phyloP scores from a whole-genome alignment of 768 basidiomycete species.

The Russula abietina region DNA sequence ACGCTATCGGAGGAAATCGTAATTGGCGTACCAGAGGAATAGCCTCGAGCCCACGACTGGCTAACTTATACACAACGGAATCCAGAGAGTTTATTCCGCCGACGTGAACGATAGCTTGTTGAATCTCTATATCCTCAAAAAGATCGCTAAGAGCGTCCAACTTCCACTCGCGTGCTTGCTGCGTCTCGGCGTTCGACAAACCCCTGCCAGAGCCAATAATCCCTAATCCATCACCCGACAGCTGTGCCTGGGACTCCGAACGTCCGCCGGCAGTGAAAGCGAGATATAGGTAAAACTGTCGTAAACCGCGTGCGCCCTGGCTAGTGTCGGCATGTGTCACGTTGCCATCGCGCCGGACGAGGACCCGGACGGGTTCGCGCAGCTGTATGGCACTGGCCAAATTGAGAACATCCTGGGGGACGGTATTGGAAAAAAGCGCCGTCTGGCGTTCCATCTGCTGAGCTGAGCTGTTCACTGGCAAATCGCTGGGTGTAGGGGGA shows the following conservation, averaged over 20 bases:
- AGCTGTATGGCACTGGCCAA: conserved; percentile 90
- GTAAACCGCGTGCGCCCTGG: conserved; percentile 74
- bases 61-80: conserved; percentile 84
- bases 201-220: conserved; percentile 93
- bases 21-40: conserved; percentile 66
- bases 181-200: conserved; percentile 72
- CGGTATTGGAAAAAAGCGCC: conserved; percentile 95
- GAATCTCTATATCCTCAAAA: conserved; percentile 78
- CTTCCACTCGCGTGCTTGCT: conserved; percentile 91
- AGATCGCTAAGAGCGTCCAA: conserved; percentile 86
- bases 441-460: conserved; percentile 73
- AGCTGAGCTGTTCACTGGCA: conserved; percentile 32
- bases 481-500: conserved; percentile 41
- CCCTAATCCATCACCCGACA: conserved; percentile 59
- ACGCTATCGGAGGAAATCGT: conserved; percentile 8
- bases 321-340: conserved; percentile 62
- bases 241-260: conserved; percentile 43
- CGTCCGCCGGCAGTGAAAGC: conserved; percentile 87
- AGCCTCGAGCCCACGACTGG: conserved; percentile 79
- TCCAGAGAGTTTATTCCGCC: conserved; percentile 84
- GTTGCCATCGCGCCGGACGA: conserved; percentile 88
- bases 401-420: conserved; percentile 95
- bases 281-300: conserved; percentile 94
- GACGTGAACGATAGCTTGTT: conserved; percentile 81
- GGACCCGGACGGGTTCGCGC: conserved; percentile 93